Evolutionary conservation across 345 rosid genomes (phyloP).

Genomic region (Euphorbia pulcherrima): DNA sequence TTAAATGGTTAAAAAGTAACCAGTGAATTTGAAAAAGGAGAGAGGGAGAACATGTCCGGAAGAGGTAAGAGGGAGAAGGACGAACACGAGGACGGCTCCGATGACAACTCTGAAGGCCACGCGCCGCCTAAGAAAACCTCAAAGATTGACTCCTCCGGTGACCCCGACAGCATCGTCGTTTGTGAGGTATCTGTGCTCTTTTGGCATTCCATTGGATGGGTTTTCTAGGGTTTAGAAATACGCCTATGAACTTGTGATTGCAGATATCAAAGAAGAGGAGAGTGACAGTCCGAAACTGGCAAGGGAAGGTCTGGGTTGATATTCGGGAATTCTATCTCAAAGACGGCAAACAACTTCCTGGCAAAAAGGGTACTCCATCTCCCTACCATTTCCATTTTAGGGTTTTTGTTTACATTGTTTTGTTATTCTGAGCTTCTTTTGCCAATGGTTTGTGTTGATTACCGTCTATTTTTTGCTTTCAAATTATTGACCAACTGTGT

Average conservation of each 20-base stretch:
- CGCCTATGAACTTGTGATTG: slow-evolving; percentile 12
- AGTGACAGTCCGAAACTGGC: slow-evolving; percentile 80
- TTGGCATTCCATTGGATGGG: background rate
- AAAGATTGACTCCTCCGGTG: slow-evolving; percentile 48
- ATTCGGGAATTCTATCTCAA: slow-evolving; percentile 87
- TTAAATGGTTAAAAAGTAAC: no score
- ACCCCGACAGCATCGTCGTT: slow-evolving; percentile 60
- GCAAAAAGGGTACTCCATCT: slow-evolving; percentile 69
- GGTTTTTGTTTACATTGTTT: background rate
- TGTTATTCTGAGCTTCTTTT: no score
- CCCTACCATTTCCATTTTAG: background rate
- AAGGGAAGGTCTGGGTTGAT: slow-evolving; percentile 71
- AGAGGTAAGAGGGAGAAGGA: slow-evolving; percentile 74
- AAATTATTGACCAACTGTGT: background rate
- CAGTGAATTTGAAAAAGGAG: background rate
- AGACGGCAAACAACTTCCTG: slow-evolving; percentile 78
- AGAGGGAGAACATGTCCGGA: slow-evolving; percentile 44
- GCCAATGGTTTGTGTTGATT: background rate
- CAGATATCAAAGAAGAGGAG: slow-evolving; percentile 84
- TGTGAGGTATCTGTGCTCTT: slow-evolving; percentile 56
- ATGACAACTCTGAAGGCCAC: slow-evolving; percentile 49
- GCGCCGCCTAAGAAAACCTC: slow-evolving; percentile 64
- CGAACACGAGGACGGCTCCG: slow-evolving; percentile 46
- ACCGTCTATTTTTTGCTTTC: background rate
- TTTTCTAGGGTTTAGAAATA: slow-evolving; percentile 13